phyloP scores from a whole-genome alignment of 768 basidiomycete genomes.

The Pulveroboletus frians region DNA sequence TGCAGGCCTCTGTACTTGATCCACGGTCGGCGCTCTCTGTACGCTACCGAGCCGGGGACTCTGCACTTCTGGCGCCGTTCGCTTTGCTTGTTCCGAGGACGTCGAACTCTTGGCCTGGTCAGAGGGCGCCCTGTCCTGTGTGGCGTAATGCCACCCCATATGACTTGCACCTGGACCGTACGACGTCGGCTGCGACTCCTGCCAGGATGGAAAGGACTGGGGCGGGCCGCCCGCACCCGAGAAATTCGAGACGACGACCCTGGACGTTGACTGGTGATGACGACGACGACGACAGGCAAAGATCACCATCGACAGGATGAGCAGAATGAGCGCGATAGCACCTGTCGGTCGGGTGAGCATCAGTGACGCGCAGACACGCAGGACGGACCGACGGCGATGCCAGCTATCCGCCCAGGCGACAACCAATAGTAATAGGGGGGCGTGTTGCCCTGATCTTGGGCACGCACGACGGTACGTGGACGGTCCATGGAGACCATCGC shows the following conservation, averaged over 20 bases:
- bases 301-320: conserved; percentile 6
- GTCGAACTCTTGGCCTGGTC: conserved; percentile 1
- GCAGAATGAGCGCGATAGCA: conserved; percentile 1
- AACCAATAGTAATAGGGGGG: conserved; percentile 17
- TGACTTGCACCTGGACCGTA: neutral
- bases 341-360: conserved; percentile 8
- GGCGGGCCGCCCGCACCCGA: neutral
- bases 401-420: conserved; percentile 24
- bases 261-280: neutral
- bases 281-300: conserved; percentile 8
- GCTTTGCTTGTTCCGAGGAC: neutral
- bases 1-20: neutral
- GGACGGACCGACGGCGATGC: conserved; percentile 24
- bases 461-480: conserved; percentile 4
- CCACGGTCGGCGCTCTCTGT: neutral
- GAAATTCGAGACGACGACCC: neutral
- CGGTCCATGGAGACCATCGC: conserved; percentile 6
- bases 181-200: neutral
- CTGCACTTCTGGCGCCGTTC: too few relatives aligned
- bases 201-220: conserved; percentile 9
- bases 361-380: too few relatives aligned
- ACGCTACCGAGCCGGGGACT: neutral
- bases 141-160: conserved; percentile 4
- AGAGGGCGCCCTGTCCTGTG: neutral
- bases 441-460: conserved; percentile 2